phyloP scores from a whole-genome alignment of 148 eudicot species.

The Simmondsia chinensis region DNA sequence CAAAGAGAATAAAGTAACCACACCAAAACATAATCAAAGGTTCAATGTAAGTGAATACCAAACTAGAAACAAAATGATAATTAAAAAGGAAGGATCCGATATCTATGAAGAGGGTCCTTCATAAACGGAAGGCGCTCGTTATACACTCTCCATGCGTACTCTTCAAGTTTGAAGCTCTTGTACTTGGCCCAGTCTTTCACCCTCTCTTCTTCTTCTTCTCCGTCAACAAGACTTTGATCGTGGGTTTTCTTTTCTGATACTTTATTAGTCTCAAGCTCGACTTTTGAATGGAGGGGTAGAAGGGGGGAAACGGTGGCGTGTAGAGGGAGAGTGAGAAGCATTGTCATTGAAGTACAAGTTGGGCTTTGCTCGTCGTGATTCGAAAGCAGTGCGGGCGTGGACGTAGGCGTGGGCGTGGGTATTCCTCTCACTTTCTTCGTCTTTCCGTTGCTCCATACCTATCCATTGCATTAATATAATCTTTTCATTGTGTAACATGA shows the following conservation, averaged over 20 bases:
- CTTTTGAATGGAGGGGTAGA: slow-evolving; percentile 6
- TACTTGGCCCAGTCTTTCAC: slow-evolving; percentile 33
- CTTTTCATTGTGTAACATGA: not conserved
- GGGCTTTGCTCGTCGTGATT: slow-evolving; percentile 1
- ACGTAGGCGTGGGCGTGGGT: slow-evolving; percentile 29
- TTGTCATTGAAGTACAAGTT: slow-evolving; percentile 40
- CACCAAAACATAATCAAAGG: slow-evolving; percentile 3
- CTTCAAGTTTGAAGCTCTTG: slow-evolving; percentile 72
- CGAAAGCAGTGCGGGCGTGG: too few species aligned
- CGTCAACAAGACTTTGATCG: not conserved
- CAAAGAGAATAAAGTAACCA: too few species aligned
- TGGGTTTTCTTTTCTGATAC: slow-evolving; percentile 1
- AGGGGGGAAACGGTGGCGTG: slow-evolving; percentile 56
- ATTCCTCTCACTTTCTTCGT: slow-evolving; percentile 77
- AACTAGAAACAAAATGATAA: slow-evolving; percentile 3
- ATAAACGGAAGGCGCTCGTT: slow-evolving; percentile 50
- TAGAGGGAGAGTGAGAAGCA: slow-evolving; percentile 58
- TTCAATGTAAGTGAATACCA: not conserved
- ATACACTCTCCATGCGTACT: slow-evolving; percentile 83
- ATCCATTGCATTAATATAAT: not conserved
- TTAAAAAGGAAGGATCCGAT: too few species aligned
- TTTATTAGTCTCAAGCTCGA: slow-evolving; percentile 1
- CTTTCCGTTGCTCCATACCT: slow-evolving; percentile 96
- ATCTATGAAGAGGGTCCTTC: slow-evolving; percentile 69
- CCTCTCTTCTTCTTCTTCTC: slow-evolving; percentile 4